These are phyloP conservation scores for Ogataea salicorniae DNA, from an alignment of 805 yeast genomes.

Conservation along the genomic window DNA sequence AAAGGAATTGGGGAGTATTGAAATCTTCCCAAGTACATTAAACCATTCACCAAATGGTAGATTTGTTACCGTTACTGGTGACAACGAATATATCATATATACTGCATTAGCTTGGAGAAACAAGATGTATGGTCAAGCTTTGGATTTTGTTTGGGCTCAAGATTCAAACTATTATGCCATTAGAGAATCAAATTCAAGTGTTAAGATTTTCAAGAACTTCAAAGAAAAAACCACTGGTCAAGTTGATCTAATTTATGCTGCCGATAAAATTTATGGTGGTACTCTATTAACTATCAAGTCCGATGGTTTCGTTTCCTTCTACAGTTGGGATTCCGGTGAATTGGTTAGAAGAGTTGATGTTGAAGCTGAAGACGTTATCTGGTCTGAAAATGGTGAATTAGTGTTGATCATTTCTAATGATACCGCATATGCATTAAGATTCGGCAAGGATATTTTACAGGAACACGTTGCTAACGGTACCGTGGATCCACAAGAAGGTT, in stretches of 20 bases:
- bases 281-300: slow-evolving; percentile 81
- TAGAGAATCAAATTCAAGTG: slow-evolving; percentile 59
- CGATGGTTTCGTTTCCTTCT: slow-evolving; percentile 80
- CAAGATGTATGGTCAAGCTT: slow-evolving; percentile 83
- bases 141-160: slow-evolving; percentile 92
- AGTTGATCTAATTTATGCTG: slow-evolving; percentile 62
- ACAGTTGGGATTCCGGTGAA: slow-evolving; percentile 87
- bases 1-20: slow-evolving; percentile 92
- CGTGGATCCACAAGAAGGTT: slow-evolving; percentile 78
- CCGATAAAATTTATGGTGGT: slow-evolving; percentile 84
- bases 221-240: slow-evolving; percentile 64
- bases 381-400: slow-evolving; percentile 93
- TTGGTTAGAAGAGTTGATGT: slow-evolving; percentile 88
- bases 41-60: slow-evolving; percentile 96
- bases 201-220: slow-evolving; percentile 77
- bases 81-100: slow-evolving; percentile 93
- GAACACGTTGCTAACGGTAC: slow-evolving; percentile 55
- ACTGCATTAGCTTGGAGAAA: slow-evolving; percentile 98
- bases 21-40: slow-evolving; percentile 83
- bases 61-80: slow-evolving; percentile 95
- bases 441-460: slow-evolving; percentile 60
- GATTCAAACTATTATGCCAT: slow-evolving; percentile 86
- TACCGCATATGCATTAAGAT: slow-evolving; percentile 72
- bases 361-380: slow-evolving; percentile 72
- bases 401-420: slow-evolving; percentile 70